Conservation (phyloP, 139 green algal species). For the Micractinium sp. region DNA sequence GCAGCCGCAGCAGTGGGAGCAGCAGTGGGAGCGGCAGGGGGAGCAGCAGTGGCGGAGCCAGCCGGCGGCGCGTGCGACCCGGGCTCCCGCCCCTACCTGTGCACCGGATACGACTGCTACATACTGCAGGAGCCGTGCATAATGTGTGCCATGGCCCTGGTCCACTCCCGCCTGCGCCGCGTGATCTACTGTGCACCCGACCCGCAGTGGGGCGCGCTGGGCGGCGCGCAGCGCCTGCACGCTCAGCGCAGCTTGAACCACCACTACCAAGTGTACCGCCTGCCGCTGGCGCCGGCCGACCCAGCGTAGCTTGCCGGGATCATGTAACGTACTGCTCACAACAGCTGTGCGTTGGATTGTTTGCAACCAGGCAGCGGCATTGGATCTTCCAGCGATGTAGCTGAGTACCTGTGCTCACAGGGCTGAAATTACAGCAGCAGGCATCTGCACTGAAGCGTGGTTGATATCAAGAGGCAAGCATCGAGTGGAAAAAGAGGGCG, state of each 20-base stretch:
- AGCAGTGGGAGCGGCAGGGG: background rate
- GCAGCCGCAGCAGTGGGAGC: no score
- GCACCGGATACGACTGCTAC: slow-evolving; percentile 92
- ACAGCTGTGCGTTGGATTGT: no score
- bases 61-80: slow-evolving; percentile 1
- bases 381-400: background rate
- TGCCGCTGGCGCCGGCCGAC: slow-evolving; percentile 35
- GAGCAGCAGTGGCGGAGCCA: background rate
- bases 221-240: slow-evolving; percentile 64
- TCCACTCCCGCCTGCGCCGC: slow-evolving; percentile 83
- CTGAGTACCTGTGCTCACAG: no score
- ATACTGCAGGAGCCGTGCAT: slow-evolving; percentile 88
- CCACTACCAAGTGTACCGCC: slow-evolving; percentile 77
- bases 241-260: slow-evolving; percentile 83
- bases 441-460: no score
- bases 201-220: slow-evolving; percentile 58
- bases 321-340: no score
- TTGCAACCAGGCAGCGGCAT: background rate
- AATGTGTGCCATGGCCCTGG: slow-evolving; percentile 96
- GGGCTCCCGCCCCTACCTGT: slow-evolving; percentile 83
- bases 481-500: no score
- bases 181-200: slow-evolving; percentile 74
- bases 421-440: no score
- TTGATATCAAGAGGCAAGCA: no score
- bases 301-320: no score